Evolutionary conservation across 352 stramenopile genomes (phyloP), one percentile per base, ranked within the genome.

Genomic region (Pythium coloratum): DNA sequence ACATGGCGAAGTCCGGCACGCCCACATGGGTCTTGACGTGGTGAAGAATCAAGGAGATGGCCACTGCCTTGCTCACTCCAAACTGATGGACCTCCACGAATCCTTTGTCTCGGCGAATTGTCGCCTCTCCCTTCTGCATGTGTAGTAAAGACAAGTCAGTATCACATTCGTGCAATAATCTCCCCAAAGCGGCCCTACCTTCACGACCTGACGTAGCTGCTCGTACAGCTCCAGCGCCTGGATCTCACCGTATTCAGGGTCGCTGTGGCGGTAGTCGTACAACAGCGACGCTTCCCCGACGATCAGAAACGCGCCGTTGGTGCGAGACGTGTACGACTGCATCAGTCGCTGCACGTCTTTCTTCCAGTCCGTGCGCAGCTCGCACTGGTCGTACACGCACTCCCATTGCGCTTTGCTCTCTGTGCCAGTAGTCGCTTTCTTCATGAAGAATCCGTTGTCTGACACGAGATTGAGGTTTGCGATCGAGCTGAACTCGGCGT

Each of bases 221-320:
- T 98, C 81, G 46, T 84, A 82, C 14, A 93, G 67, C 61, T 93
- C 96, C 53, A 97, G 88, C 1, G 95, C 97, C 76, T 99, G 98
- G 60, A 99, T 92, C 63, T 98, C 95, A 44, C 97, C 98, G 73
- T 99, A 99, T 68, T 99, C 98, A 57, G 96, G 96, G 76, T 99
- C 98, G 10, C 97, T 97, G 78, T 98, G 96, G 50, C 96, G 88
- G 71, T 98, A 99, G 76, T 99, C 96, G 80, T 98, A 99, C 32
- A 99, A 73, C 14, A 99, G 69, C 6, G 98, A 98, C 50, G 95
- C 98, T 59, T 98, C 96, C 30, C 97, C 99, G 62, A 97, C 86
- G 71, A 98, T 93, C 38, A 99, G 90, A 70, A 98, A 99, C 24
- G 97, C 98, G 16, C 98, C 97, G 74, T 99, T 98, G 9, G 98